Base-by-base conservation (phyloP, 129 eudicot genomes). In the Rutidosis leptorrhynchoides region DNA sequence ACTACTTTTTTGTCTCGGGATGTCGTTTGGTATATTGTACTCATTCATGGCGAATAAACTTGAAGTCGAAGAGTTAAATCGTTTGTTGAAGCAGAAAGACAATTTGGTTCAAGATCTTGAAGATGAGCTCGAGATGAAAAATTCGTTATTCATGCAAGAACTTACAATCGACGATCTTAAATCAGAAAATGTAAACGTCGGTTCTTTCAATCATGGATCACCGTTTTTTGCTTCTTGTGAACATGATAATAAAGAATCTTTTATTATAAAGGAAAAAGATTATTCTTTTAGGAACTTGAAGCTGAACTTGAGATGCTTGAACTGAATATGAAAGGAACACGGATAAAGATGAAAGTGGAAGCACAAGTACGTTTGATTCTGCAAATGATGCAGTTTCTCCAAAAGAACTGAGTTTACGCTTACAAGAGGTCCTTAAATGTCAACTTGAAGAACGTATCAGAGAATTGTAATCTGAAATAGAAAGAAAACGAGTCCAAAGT, bases 111-210 rank as follows among this genome's bases (percentile, higher is more conserved):
- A 81, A 71, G 97, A 90, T 84, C 79, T 90, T 63, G 86, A 90
- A 59, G 97, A 90, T 21, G 97, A 90, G 72, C 84, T 90, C 76
- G 88, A 90, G 67, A 79, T 90, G 95, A 90, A 83, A 78, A 95
- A 86, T 80, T 78, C 85, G 6, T 75, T 86, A 57, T 73, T 81
- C 72, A 79, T 86, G 79, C 80, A 83, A 74, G 97, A 86, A 78
- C 81, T 90, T 63, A 59, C 70, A 27, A 30, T 30, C 1, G 76
- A 83, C 49, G 77, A 80, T 72, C 69, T 74, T 67, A 86, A 74
- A 65, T 68, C 84, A 49, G 83, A 51, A 28, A 74, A 71, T 64
- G 48, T 56, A 27, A 84, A 68, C 2, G 69, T 67, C 42, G 81
- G 71, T 58, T 63, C 73, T 30, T 65, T 30, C 64, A 20, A 24